phyloP scores from a whole-genome alignment of 805 yeast species.

The Ogataea pini region DNA sequence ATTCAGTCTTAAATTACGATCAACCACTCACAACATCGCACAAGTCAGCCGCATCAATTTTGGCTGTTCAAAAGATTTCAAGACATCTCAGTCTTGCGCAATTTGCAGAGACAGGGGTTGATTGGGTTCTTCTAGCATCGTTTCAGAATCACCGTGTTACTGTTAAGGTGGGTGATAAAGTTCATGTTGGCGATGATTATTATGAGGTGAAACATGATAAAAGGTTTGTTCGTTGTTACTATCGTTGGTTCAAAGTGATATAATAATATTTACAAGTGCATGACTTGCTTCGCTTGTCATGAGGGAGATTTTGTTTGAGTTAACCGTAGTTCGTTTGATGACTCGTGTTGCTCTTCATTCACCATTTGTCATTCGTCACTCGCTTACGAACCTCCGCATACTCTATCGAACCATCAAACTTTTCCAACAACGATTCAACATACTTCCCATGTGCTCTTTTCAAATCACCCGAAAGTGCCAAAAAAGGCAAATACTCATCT shows the following conservation, averaged over 20 bases:
- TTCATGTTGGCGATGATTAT: slow-evolving; percentile 19
- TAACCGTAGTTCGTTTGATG: too few relatives aligned
- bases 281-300: too few relatives aligned
- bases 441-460: slow-evolving; percentile 4
- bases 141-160: slow-evolving; percentile 12
- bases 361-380: too few relatives aligned
- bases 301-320: too few relatives aligned
- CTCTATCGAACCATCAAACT: slow-evolving; percentile 4
- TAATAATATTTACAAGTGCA: too few relatives aligned
- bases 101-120: slow-evolving; percentile 3
- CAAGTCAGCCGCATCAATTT: neutral
- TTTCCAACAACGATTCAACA: slow-evolving; percentile 1
- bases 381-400: slow-evolving; percentile 9
- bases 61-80: slow-evolving; percentile 6
- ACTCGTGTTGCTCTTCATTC: too few relatives aligned
- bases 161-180: slow-evolving; percentile 13
- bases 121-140: slow-evolving; percentile 16
- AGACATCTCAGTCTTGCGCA: slow-evolving; percentile 8
- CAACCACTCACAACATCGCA: slow-evolving; percentile 15
- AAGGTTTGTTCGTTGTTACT: slow-evolving; percentile 16
- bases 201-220: slow-evolving; percentile 12
- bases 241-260: slow-evolving; percentile 24
- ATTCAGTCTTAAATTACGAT: slow-evolving; percentile 19
- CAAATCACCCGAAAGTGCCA: slow-evolving; percentile 4
- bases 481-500: slow-evolving; percentile 19